A percentile compares a stretch with the other conserved stretches of the same genome.
Conservation (phyloP, 441 rosid genomes). For the Monsonia emarginata region DNA sequence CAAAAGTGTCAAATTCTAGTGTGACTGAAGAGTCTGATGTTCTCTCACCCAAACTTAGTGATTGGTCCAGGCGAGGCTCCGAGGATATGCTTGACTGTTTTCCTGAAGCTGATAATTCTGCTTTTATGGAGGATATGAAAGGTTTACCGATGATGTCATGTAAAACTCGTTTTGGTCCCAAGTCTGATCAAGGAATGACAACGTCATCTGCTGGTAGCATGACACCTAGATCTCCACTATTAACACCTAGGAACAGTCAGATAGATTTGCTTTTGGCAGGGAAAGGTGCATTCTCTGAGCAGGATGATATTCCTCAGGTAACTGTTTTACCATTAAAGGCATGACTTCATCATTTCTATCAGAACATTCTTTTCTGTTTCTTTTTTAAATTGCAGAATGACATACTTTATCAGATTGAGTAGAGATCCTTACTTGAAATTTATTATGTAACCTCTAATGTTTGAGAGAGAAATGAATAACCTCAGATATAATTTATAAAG, state of each 20-base stretch:
- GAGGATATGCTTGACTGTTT: constrained; percentile 97
- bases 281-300: constrained; percentile 67
- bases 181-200: constrained; percentile 93
- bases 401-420: constrained; percentile 2
- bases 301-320: constrained; percentile 85
- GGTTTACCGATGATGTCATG: constrained; percentile 86
- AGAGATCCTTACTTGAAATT: neutral
- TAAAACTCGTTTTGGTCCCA: constrained; percentile 83
- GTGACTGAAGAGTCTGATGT: constrained; percentile 77
- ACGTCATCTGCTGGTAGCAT: constrained; percentile 97
- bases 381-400: neutral
- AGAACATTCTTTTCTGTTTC: neutral
- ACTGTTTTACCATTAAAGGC: constrained; percentile 3
- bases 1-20: constrained; percentile 80
- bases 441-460: neutral
- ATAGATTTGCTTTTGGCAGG: constrained; percentile 78
- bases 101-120: constrained; percentile 69
- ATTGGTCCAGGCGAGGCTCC: constrained; percentile 89
- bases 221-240: constrained; percentile 91
- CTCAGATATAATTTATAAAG: neutral
- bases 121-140: constrained; percentile 78
- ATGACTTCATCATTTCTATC: neutral
- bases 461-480: neutral
- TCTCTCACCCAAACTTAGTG: constrained; percentile 86
- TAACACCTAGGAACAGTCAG: constrained; percentile 83